Conservation (phyloP, 495 filamentous ascomycete genomes). For the Cercophora newfieldiana region DNA sequence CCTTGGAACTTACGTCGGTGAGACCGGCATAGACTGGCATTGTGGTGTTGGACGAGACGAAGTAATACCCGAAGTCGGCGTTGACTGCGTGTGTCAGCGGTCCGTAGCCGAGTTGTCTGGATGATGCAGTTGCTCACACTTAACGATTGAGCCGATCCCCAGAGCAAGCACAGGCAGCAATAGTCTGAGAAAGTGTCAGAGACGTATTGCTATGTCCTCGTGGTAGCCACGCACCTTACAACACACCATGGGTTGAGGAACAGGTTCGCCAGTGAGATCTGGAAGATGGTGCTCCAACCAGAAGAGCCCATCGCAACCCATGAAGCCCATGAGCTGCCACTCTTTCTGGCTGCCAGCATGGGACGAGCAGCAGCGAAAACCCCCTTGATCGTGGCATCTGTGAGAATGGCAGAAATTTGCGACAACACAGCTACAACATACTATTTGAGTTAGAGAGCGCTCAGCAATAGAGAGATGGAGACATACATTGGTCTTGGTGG, state of each 20-base stretch:
- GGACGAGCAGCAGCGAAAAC: constrained; percentile 11
- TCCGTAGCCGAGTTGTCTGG: background rate
- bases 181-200: background rate
- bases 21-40: constrained; percentile 19
- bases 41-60: constrained; percentile 1
- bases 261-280: constrained; percentile 8
- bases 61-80: constrained; percentile 21
- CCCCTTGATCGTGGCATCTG: constrained; percentile 3
- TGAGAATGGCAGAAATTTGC: constrained; percentile 13
- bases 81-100: constrained; percentile 18
- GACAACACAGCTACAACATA: constrained; percentile 18
- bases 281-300: constrained; percentile 14
- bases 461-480: too few species aligned
- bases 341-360: background rate
- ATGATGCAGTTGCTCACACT: constrained; percentile 11
- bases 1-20: background rate
- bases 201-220: too few species aligned
- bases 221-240: background rate
- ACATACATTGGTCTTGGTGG: constrained; percentile 15
- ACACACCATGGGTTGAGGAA: constrained; percentile 15
- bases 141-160: constrained; percentile 15
- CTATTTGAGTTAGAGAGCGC: background rate
- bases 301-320: constrained; percentile 11
- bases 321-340: constrained; percentile 3
- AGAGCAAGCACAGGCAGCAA: constrained; percentile 2